phyloP scores from a whole-genome alignment of 2,329 filamentous ascomycete genomes.

The Cordyceps fumosorosea region DNA sequence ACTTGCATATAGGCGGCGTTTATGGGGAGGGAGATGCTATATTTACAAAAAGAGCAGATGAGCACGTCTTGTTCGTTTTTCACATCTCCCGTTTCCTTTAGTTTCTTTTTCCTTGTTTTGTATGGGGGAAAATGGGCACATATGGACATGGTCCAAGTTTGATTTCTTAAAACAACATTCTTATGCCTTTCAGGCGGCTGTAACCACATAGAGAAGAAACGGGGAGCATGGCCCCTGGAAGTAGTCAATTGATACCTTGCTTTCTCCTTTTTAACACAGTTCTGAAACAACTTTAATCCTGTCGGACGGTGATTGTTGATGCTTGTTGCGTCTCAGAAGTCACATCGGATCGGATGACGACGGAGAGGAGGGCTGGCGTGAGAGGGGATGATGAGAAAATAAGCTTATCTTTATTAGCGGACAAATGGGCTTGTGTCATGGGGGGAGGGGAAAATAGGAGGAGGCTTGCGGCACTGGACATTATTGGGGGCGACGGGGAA shows the following conservation, averaged over 20 bases:
- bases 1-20: slow-evolving; percentile 9
- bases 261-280: background rate
- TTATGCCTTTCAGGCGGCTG: background rate
- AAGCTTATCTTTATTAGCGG: slow-evolving; percentile 3
- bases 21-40: background rate
- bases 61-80: background rate
- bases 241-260: background rate
- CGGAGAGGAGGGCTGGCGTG: background rate
- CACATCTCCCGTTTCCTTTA: background rate
- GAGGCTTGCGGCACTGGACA: background rate
- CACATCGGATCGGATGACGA: background rate
- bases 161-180: background rate
- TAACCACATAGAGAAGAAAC: background rate
- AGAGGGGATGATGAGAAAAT: background rate
- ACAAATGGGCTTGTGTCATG: background rate
- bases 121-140: background rate
- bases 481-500: background rate
- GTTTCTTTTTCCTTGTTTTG: background rate
- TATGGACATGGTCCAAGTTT: background rate
- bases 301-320: background rate
- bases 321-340: background rate
- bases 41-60: background rate
- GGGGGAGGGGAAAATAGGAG: too few relatives aligned
- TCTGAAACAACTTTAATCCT: background rate
- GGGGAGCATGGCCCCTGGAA: background rate